A percentile compares a stretch with the other conserved stretches of the same genome.
Evolutionary conservation across 2,329 filamentous ascomycete species (phyloP).

Genomic region (Colletotrichum lupini): DNA sequence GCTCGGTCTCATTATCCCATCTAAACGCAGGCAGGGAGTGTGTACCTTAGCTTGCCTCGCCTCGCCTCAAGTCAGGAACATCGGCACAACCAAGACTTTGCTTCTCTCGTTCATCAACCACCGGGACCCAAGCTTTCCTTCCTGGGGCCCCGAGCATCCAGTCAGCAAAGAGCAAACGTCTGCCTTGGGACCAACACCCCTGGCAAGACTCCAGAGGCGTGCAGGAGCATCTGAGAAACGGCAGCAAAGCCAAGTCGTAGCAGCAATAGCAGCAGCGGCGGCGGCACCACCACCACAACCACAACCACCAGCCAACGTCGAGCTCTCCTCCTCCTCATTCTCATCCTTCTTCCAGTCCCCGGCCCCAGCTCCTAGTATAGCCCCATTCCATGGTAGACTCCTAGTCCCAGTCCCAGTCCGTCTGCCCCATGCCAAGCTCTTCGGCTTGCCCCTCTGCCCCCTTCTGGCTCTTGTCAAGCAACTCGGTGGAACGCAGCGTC

Average conservation of each 20-base stretch:
- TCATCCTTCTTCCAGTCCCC: background rate
- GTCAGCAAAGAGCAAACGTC: slow-evolving; percentile 5
- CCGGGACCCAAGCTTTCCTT: slow-evolving; percentile 23
- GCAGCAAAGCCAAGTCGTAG: background rate
- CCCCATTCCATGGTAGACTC: background rate
- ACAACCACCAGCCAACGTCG: background rate
- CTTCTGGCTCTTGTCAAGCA: slow-evolving; percentile 30
- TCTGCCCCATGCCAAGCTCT: slow-evolving; percentile 35
- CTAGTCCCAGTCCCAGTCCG: slow-evolving; percentile 9
- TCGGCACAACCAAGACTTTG: slow-evolving; percentile 2
- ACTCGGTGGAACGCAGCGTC: slow-evolving; percentile 33
- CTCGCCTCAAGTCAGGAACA: slow-evolving; percentile 14
- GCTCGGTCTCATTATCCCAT: background rate
- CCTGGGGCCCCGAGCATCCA: slow-evolving; percentile 12
- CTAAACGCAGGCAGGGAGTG: background rate
- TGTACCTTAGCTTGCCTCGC: background rate
- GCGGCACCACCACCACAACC: background rate
- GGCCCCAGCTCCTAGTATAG: background rate
- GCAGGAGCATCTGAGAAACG: background rate
- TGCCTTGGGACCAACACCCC: slow-evolving; percentile 20
- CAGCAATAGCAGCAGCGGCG: background rate
- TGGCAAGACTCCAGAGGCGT: slow-evolving; percentile 14
- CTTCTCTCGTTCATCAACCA: background rate
- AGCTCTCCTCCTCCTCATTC: background rate
- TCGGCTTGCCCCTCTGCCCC: slow-evolving; percentile 24